Evolutionary conservation across 805 yeast genomes (phyloP).

Genomic region (Tetrapisispora phaffii): DNA sequence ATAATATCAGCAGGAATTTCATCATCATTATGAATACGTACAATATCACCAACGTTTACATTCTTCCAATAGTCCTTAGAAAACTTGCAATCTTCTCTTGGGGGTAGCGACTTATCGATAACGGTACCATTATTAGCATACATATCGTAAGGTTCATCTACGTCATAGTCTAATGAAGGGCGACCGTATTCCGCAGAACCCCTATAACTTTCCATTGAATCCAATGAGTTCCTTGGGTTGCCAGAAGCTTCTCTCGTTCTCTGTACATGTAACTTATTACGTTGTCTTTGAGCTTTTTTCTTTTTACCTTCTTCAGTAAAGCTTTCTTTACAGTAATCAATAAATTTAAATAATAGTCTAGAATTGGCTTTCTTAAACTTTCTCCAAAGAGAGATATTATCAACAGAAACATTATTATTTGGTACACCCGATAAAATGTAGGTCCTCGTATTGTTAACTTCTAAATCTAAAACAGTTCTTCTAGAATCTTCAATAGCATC

Average conservation of each 20-base stretch:
- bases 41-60: slow-evolving; percentile 62
- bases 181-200: slow-evolving; percentile 22
- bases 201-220: slow-evolving; percentile 24
- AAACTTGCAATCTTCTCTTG: slow-evolving; percentile 28
- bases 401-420: slow-evolving; percentile 55
- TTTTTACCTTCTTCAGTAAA: slow-evolving; percentile 30
- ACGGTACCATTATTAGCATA: slow-evolving; percentile 47
- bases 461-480: slow-evolving; percentile 61
- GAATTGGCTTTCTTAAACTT: slow-evolving; percentile 48
- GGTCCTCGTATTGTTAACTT: slow-evolving; percentile 64
- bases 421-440: slow-evolving; percentile 49
- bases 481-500: slow-evolving; percentile 79
- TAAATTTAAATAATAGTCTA: slow-evolving; percentile 20
- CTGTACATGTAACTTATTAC: slow-evolving; percentile 2
- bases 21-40: slow-evolving; percentile 62
- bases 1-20: slow-evolving; percentile 73
- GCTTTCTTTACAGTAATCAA: slow-evolving; percentile 20
- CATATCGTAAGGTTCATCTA: slow-evolving; percentile 41
- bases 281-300: slow-evolving; percentile 10
- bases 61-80: slow-evolving; percentile 49
- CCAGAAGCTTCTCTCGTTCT: slow-evolving; percentile 8
- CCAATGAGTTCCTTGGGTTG: slow-evolving; percentile 34
- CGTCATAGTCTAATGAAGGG: slow-evolving; percentile 29
- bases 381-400: slow-evolving; percentile 60
- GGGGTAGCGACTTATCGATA: slow-evolving; percentile 46